Evolutionary conservation across 768 basidiomycete genomes (phyloP), one percentile per base, ranked within the genome.

Genomic region (Russula virescens): DNA sequence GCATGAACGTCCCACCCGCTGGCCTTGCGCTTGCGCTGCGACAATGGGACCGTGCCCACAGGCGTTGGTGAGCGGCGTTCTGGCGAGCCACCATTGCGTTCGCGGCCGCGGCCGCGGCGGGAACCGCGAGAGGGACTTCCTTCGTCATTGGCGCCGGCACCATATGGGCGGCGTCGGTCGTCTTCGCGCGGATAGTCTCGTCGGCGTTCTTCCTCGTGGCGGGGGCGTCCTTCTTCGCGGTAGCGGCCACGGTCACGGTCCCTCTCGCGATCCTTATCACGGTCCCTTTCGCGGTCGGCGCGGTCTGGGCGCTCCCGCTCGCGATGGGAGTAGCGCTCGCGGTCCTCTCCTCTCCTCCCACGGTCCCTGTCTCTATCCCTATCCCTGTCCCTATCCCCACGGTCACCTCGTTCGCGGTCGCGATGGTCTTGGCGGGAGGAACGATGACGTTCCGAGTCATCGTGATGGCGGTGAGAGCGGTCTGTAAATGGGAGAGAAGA

Each of bases 1-100:
- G 95, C 92, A 74, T 94, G 89, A 23, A 97, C 88, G 74, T 99
- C 94, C 97, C 97, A 99, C 0, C 91, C 91, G 49, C 92, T 94
- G 6, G 92, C 89, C 69, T 91, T 91, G 31, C 94, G 79, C 72
- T 88, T 89, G 65, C 94, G 80, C 71, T 98, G 92, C 9, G 89
- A 88, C 65, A 99, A 75, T 0, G 91, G 87, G 46, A 85, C 77
- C 16, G 85, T 83, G 52, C 88, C 90, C 70, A 91, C 87, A 0
- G 97, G 97, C 11, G 96, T 98, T 11, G 96, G 95, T 0, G 89
- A 91, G 68, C 94, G 77, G 68, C 89, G 79, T 65, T 91, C 91
- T 1, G 87, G 89, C 16, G 89, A 86, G 23, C 85, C 88, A 11
- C 80, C 79, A 42, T 81, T 79, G 43, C 71, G 78, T 31, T 79